Base-by-base conservation (phyloP, 805 yeast genomes). In the Schizosaccharomyces japonicus region DNA sequence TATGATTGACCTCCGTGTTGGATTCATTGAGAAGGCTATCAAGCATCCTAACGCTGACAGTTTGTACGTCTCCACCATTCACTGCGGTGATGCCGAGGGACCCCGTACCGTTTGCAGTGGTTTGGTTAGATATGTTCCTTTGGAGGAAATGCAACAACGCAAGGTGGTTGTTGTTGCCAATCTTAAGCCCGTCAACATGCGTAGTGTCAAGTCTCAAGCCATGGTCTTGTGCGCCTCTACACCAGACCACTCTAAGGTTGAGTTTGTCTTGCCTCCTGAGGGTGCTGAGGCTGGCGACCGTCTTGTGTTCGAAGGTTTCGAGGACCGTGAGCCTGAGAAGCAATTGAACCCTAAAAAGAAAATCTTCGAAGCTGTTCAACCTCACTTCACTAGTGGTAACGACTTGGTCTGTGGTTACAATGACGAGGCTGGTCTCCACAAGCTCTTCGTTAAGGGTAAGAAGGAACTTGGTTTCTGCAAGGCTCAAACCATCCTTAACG, bases 31-130 rank as follows among this genome's bases (percentile, higher is more conserved):
- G 67, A 90, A 92, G 68, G 95, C 95, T 48, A 70, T 81, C 59
- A 82, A 81, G 63, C 99, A 90, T 67, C 98, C 98, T 52, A 87
- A 90, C 63, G 99, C 99, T 31, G 99, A 90, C 65, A 72, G 94
- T 1, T 70, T 90, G 57, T 90, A 90, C 62, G 94, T 90, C 49
- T 90, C 96, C 27, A 90, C 98, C 47, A 90, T 90, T 57, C 82
- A 92, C 53, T 76, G 81, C 70, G 99, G 98, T 55, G 99, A 90
- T 57, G 42, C 42, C n/a, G 85, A 70, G 52, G 93, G 92, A 51
- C 98, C 99, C 59, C 76, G 99, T 70, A 90, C 96, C 28, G 94
- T 90, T 49, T 90, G 98, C 68, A 82, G 95, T 10, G 99, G 99
- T 56, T 71, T 90, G 58, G 95, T 84, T 52, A 82, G 82, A 56